A percentile compares a stretch with the other conserved stretches of the same genome.
Evolutionary conservation across 2,329 filamentous ascomycete genomes (phyloP).

Genomic region (Rhinocladiella mackenziei): DNA sequence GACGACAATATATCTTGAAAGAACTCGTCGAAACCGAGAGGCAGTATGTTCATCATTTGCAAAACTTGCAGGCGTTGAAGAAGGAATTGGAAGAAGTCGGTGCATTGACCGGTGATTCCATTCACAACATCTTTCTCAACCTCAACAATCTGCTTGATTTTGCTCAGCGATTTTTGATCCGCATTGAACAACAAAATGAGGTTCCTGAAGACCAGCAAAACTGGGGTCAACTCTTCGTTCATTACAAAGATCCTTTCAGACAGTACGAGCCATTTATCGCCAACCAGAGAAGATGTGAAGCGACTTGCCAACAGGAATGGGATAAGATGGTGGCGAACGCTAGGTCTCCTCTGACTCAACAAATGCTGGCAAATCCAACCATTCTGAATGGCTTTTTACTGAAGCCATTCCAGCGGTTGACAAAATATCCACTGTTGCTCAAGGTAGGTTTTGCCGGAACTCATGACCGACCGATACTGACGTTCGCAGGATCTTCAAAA

Average conservation of each 20-base stretch:
- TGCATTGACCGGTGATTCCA: conserved; percentile 78
- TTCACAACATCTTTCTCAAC: conserved; percentile 95
- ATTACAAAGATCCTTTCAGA: conserved; percentile 80
- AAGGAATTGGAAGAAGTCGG: conserved; percentile 84
- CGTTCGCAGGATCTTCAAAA: conserved; percentile 71
- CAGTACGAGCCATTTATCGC: conserved; percentile 97
- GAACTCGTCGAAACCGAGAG: conserved; percentile 93
- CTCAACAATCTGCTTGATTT: conserved; percentile 93
- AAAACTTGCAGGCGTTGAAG: conserved; percentile 89
- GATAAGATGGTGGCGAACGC: conserved; percentile 73
- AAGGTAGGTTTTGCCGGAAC: conserved; percentile 55
- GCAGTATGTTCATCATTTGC: conserved; percentile 95
- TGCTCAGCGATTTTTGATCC: conserved; percentile 88
- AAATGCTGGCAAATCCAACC: conserved; percentile 81
- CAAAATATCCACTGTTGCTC: conserved; percentile 88
- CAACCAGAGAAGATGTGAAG: conserved; percentile 87
- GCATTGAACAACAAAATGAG: conserved; percentile 91
- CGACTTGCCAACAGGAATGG: conserved; percentile 77
- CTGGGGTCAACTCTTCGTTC: conserved; percentile 89
- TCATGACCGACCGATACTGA: conserved; percentile 5
- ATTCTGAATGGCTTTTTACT: conserved; percentile 87
- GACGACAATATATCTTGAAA: conserved; percentile 83
- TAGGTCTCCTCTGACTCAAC: conserved; percentile 60
- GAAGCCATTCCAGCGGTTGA: conserved; percentile 92
- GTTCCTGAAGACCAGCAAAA: conserved; percentile 71